Conservation (phyloP, 75 land plant genomes). For the Larix kaempferi region DNA sequence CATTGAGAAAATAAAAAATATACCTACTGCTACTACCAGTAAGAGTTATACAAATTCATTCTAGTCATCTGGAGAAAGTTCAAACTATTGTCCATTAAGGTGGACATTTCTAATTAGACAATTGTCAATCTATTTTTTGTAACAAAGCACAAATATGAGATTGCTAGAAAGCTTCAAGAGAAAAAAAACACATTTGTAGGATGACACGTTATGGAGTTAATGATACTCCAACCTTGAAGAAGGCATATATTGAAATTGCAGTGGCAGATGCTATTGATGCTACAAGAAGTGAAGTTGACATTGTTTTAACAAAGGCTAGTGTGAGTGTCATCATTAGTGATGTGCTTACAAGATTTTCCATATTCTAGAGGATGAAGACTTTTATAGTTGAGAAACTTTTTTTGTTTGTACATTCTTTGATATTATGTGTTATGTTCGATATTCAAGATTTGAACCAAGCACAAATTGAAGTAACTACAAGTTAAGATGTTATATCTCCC, state of each 20-base stretch:
- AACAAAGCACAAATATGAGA: conserved; percentile 85
- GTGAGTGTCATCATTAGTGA: conserved; percentile 43
- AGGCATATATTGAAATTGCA: conserved; percentile 89
- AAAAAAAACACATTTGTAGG: conserved; percentile 78
- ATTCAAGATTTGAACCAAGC: background rate
- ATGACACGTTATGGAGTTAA: conserved; percentile 81
- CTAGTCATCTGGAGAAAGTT: too few species aligned
- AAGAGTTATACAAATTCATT: too few species aligned
- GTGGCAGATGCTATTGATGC: conserved; percentile 66
- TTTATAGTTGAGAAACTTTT: background rate
- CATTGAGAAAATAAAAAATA: too few species aligned
- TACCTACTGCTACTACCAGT: too few species aligned
- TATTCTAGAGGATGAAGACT: conserved; percentile 50
- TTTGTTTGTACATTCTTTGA: too few species aligned
- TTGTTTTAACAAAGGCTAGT: conserved; percentile 42
- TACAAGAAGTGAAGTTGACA: conserved; percentile 42
- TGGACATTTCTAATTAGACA: background rate
- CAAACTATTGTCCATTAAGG: too few species aligned
- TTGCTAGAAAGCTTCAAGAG: conserved; percentile 73
- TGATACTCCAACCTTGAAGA: conserved; percentile 10
- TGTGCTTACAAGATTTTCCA: conserved; percentile 35
- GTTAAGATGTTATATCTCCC: too few species aligned
- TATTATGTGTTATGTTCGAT: too few species aligned
- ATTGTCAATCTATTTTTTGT: background rate
- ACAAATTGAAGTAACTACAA: background rate